Percentiles rank a stretch among this genome's conserved stretches.
Conservation (phyloP, 495 filamentous ascomycete species). For the Penicillium lividum region DNA sequence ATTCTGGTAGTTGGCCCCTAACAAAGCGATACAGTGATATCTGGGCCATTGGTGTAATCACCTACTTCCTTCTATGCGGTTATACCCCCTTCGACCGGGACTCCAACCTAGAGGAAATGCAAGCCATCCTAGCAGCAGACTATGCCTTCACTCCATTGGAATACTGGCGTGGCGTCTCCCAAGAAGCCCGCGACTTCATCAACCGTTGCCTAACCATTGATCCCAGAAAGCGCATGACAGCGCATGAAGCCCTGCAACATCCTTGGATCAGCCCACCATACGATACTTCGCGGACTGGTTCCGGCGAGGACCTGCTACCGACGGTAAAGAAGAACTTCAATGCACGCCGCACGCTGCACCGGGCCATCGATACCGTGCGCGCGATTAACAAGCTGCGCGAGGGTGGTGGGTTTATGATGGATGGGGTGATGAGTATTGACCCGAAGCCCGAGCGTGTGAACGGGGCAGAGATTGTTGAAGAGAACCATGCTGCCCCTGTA, state of each 20-base stretch:
- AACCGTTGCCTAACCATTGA: constrained; percentile 85
- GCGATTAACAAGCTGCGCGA: constrained; percentile 96
- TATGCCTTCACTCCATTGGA: constrained; percentile 95
- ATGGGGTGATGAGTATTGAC: constrained; percentile 66
- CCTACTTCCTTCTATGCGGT: constrained; percentile 95
- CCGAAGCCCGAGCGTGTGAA: constrained; percentile 57
- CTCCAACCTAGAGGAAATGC: constrained; percentile 97
- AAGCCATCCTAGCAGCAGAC: constrained; percentile 94
- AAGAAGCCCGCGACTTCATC: constrained; percentile 87
- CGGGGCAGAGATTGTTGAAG: constrained; percentile 42
- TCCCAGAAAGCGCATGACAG: constrained; percentile 83
- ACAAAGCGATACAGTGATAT: constrained; percentile 54
- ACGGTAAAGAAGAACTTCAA: constrained; percentile 99
- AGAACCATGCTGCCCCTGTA: constrained; percentile 26
- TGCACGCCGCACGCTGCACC: constrained; percentile 87
- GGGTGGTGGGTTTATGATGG: constrained; percentile 79
- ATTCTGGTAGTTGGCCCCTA: background rate
- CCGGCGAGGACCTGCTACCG: constrained; percentile 77
- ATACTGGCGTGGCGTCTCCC: constrained; percentile 94
- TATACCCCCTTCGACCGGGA: constrained; percentile 99
- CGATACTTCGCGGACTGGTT: constrained; percentile 35
- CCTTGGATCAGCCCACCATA: constrained; percentile 74
- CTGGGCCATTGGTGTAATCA: constrained; percentile 82
- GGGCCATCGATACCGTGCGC: constrained; percentile 96
- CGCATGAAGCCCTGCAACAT: constrained; percentile 88